Percentiles rank a stretch among this genome's conserved stretches.
Conservation (phyloP, 2,329 filamentous ascomycete species). For the Berkeleyomyces basicola region DNA sequence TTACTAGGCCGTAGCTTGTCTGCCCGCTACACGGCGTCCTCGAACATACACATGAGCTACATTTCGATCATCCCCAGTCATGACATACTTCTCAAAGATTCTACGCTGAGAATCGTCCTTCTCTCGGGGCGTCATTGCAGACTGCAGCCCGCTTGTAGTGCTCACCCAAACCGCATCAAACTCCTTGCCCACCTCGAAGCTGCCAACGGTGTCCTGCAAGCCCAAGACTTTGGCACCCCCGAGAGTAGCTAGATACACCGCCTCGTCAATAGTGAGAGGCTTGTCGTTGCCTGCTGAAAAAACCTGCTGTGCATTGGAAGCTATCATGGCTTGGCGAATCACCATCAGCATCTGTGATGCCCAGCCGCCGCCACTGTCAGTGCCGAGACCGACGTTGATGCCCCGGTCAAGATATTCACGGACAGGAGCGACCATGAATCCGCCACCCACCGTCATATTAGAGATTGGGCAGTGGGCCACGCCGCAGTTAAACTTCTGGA, state of each 20-base stretch:
- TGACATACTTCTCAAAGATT: conserved; percentile 46
- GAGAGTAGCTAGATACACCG: conserved; percentile 43
- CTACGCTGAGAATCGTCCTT: conserved; percentile 28
- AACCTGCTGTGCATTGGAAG: conserved; percentile 31
- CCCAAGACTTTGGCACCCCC: conserved; percentile 44
- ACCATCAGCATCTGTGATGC: conserved; percentile 41
- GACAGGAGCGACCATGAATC: conserved; percentile 45
- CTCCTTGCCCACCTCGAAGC: conserved; percentile 41
- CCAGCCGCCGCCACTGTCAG: conserved; percentile 47
- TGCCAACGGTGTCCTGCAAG: conserved; percentile 36
- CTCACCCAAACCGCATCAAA: conserved; percentile 42
- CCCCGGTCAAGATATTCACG: conserved; percentile 38
- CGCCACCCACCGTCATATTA: conserved; percentile 46
- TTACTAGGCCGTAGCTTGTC: background rate
- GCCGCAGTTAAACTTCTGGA: conserved; percentile 35
- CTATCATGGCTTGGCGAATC: conserved; percentile 41
- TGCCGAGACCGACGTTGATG: conserved; percentile 51
- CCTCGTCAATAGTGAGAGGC: conserved; percentile 32
- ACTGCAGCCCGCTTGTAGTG: conserved; percentile 20
- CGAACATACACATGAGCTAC: conserved; percentile 37
- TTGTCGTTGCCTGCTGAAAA: conserved; percentile 25
- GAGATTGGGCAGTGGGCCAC: conserved; percentile 48
- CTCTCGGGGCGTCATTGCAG: conserved; percentile 36
- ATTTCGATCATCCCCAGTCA: conserved; percentile 49
- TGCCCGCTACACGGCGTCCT: conserved; percentile 22